phyloP scores from a whole-genome alignment of 352 stramenopile species.

The Phytophthora ramorum region DNA sequence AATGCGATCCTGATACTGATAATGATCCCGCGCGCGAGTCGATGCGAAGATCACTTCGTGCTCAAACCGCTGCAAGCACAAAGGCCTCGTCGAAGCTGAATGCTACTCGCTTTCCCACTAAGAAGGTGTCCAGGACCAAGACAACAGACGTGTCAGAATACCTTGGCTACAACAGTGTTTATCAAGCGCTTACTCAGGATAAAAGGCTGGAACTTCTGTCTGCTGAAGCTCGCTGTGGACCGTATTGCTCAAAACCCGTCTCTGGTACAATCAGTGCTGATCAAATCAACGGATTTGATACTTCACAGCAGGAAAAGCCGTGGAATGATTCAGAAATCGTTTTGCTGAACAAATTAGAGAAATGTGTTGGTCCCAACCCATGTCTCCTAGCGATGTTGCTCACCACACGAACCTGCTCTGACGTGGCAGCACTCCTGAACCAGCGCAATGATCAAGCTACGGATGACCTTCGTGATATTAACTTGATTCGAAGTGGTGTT shows the following conservation, averaged over 20 bases:
- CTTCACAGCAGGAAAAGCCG: background rate
- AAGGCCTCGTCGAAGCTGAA: constrained; percentile 55
- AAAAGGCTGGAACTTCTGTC: constrained; percentile 35
- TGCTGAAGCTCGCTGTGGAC: constrained; percentile 31
- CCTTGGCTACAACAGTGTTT: constrained; percentile 55
- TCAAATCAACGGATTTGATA: background rate
- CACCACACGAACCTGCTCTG: constrained; percentile 48
- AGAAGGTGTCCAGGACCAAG: constrained; percentile 46
- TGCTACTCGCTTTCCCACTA: constrained; percentile 36
- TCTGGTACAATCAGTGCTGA: constrained; percentile 4
- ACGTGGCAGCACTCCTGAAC: constrained; percentile 38
- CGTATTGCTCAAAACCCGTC: constrained; percentile 29
- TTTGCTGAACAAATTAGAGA: constrained; percentile 52
- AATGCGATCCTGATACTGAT: constrained; percentile 1
- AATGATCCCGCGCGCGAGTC: constrained; percentile 20
- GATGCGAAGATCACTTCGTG: constrained; percentile 48
- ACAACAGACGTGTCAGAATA: constrained; percentile 64
- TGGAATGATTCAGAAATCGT: constrained; percentile 55
- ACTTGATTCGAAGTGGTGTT: constrained; percentile 16
- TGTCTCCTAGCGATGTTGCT: constrained; percentile 55
- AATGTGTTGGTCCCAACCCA: constrained; percentile 42
- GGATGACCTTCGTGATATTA: constrained; percentile 23
- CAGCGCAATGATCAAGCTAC: constrained; percentile 11
- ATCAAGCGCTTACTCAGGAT: constrained; percentile 49
- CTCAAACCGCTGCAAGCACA: constrained; percentile 61